Percentiles rank a stretch among this genome's conserved stretches.
These are phyloP conservation scores for Tolypocladium endophyticum DNA, from an alignment of 2,329 filamentous ascomycete genomes.

Conservation along the genomic window DNA sequence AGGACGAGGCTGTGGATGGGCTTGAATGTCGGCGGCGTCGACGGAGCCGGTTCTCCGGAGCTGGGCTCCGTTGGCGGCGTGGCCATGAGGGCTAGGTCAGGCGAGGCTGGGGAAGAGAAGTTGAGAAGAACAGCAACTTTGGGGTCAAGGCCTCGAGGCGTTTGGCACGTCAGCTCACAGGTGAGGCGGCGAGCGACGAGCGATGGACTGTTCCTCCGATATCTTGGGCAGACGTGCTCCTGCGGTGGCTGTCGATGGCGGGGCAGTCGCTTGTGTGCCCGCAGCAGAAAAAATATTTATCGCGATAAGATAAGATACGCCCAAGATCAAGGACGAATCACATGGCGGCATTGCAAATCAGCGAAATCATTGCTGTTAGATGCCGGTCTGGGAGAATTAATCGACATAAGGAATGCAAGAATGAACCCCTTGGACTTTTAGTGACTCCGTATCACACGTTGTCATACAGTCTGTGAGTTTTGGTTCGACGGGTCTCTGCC, in stretches of 20 bases:
- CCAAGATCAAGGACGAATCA: background rate
- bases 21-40: constrained; percentile 31
- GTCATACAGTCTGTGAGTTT: too few relatives aligned
- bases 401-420: too few relatives aligned
- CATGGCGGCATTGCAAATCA: background rate
- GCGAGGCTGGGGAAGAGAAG: background rate
- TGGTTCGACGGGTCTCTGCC: too few relatives aligned
- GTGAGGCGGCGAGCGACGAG: background rate
- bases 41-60: constrained; percentile 3
- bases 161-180: background rate
- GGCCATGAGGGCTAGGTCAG: background rate
- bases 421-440: too few relatives aligned
- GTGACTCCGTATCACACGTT: too few relatives aligned
- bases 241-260: background rate
- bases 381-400: background rate
- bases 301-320: background rate
- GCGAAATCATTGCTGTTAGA: background rate
- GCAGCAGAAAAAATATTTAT: background rate
- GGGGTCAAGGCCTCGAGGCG: background rate
- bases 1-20: constrained; percentile 75
- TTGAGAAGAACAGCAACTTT: background rate
- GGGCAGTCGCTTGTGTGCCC: background rate
- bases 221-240: background rate
- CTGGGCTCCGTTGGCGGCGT: constrained; percentile 2
- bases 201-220: background rate